A percentile compares a stretch with the other conserved stretches of the same genome.
Evolutionary conservation across 1,139 yeast genomes (phyloP).

Genomic region (Lizanozyma gosingica): DNA sequence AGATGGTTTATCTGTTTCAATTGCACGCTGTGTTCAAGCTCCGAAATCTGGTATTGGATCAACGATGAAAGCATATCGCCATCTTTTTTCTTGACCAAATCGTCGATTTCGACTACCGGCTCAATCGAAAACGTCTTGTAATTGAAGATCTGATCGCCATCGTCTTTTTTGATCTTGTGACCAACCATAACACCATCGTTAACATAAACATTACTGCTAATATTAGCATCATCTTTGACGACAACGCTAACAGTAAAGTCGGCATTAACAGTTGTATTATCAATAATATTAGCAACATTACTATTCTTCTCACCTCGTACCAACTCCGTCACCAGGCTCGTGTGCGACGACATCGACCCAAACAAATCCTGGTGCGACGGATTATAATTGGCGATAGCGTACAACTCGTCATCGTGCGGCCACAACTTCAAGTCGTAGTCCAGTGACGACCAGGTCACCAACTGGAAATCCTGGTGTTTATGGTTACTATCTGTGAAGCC

Average conservation of each 20-base stretch:
- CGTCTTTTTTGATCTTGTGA: not conserved
- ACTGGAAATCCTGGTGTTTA: slow-evolving; percentile 74
- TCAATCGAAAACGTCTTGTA: slow-evolving; percentile 32
- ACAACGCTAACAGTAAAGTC: not conserved
- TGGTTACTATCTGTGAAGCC: slow-evolving; percentile 31
- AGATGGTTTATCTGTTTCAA: slow-evolving; percentile 52
- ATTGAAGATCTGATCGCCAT: slow-evolving; percentile 8
- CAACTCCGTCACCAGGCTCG: too few species aligned
- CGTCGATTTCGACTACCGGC: slow-evolving; percentile 30
- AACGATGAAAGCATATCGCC: slow-evolving; percentile 32
- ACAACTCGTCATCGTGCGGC: slow-evolving; percentile 58
- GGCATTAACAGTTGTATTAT: not conserved
- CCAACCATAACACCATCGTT: slow-evolving; percentile 7
- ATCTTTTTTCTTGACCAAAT: slow-evolving; percentile 20
- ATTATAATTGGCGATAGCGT: slow-evolving; percentile 50
- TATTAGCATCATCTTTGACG: slow-evolving; percentile 1
- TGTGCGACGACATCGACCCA: slow-evolving; percentile 3
- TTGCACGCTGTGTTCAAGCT: slow-evolving; percentile 16
- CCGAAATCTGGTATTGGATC: slow-evolving; percentile 25
- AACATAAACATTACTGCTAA: too few species aligned
- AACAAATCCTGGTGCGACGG: slow-evolving; percentile 27
- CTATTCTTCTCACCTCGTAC: too few species aligned
- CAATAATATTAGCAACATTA: too few species aligned
- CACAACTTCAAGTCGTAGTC: slow-evolving; percentile 80
- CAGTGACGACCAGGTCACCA: slow-evolving; percentile 84